Evolutionary conservation across 2,329 filamentous ascomycete genomes (phyloP).

Genomic region (Colletotrichum siamense): DNA sequence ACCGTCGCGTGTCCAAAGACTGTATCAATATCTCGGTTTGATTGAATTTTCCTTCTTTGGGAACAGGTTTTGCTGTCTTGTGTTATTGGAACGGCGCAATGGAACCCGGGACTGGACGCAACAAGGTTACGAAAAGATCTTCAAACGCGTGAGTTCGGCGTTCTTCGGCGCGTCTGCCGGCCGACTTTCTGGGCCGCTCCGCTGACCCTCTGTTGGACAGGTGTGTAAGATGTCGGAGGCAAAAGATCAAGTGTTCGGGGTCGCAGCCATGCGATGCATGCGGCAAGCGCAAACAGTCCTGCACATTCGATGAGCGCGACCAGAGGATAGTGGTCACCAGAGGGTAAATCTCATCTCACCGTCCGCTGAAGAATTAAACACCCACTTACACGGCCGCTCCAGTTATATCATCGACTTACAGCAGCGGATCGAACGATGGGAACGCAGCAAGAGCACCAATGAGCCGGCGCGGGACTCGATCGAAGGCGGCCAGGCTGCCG

Average conservation of each 20-base stretch:
- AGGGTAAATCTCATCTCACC: conserved; percentile 34
- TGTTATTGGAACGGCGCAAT: neutral
- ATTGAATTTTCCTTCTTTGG: neutral
- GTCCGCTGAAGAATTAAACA: neutral
- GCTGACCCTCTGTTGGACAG: conserved; percentile 27
- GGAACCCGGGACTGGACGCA: conserved; percentile 16
- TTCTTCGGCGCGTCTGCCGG: neutral
- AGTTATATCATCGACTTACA: conserved; percentile 28
- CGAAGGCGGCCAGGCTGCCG: neutral
- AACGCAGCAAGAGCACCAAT: conserved; percentile 8
- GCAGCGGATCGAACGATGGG: conserved; percentile 5
- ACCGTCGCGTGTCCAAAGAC: neutral
- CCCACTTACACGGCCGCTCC: neutral
- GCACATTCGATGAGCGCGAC: conserved; percentile 49
- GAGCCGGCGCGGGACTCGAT: neutral
- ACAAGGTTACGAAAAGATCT: conserved; percentile 22
- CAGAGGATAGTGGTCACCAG: conserved; percentile 54
- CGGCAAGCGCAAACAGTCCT: conserved; percentile 44
- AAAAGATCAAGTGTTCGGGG: conserved; percentile 53
- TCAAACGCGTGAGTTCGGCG: conserved; percentile 23
- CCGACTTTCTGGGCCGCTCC: neutral
- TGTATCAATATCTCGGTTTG: neutral
- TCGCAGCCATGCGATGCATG: conserved; percentile 49
- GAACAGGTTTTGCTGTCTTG: neutral
- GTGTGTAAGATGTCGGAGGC: conserved; percentile 47